Evolutionary conservation across 2,329 filamentous ascomycete genomes (phyloP).

Genomic region (Plectosphaerella sp.): DNA sequence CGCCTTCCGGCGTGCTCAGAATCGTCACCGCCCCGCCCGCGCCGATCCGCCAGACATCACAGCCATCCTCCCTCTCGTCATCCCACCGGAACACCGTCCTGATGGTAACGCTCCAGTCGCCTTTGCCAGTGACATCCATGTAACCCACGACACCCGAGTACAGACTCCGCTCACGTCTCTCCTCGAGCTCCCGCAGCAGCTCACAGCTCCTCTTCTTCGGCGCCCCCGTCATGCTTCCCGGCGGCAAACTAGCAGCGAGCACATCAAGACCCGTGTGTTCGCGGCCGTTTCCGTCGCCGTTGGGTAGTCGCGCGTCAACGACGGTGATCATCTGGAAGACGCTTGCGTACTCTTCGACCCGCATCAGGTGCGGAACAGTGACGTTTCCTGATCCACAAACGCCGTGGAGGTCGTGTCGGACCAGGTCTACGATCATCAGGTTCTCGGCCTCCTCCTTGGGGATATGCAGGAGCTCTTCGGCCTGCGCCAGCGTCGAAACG

Average conservation of each 20-base stretch:
- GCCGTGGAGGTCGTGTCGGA: conserved; percentile 89
- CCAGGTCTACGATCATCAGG: conserved; percentile 95
- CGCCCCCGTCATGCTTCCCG: conserved; percentile 94
- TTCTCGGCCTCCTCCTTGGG: conserved; percentile 95
- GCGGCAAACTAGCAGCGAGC: conserved; percentile 72
- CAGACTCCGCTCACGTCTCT: conserved; percentile 59
- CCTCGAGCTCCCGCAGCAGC: conserved; percentile 68
- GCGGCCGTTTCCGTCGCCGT: background rate
- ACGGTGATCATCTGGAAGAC: conserved; percentile 91
- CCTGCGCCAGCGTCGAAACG: conserved; percentile 64
- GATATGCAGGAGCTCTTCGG: conserved; percentile 67
- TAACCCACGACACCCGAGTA: conserved; percentile 91
- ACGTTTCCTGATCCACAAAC: conserved; percentile 74
- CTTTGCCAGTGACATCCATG: conserved; percentile 77
- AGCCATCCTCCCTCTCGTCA: conserved; percentile 40
- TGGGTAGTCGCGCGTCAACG: conserved; percentile 64
- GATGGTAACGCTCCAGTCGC: conserved; percentile 90
- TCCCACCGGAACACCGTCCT: conserved; percentile 74
- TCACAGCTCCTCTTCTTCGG: conserved; percentile 92
- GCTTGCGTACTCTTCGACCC: conserved; percentile 84
- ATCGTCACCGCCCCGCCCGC: conserved; percentile 88
- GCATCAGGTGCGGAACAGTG: conserved; percentile 70
- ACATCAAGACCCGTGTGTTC: conserved; percentile 65
- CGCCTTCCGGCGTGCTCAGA: conserved; percentile 72
- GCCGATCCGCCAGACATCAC: conserved; percentile 69